Conservation (phyloP, 768 basidiomycete genomes). For the Amanita polypyramis region DNA sequence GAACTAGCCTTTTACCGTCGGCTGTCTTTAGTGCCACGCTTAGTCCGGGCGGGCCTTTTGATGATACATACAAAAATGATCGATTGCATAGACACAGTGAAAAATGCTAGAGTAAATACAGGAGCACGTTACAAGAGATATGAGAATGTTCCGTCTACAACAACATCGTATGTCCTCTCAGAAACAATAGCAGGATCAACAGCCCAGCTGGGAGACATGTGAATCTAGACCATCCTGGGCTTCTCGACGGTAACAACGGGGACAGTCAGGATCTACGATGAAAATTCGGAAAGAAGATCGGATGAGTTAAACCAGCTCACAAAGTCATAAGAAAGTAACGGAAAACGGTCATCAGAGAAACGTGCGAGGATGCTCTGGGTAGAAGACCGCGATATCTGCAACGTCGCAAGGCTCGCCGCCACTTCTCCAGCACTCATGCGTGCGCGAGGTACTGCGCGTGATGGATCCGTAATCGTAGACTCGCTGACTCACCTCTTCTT, state of each 20-base stretch:
- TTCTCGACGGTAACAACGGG: conserved; percentile 3
- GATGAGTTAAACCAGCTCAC: not conserved
- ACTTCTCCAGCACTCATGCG: conserved; percentile 6
- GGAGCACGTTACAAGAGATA: not conserved
- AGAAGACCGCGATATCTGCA: not conserved
- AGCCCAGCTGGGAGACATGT: not conserved
- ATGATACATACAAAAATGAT: too few species aligned
- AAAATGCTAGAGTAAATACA: not conserved
- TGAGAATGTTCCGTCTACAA: not conserved
- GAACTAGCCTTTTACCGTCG: too few species aligned
- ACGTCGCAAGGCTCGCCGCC: conserved; percentile 3
- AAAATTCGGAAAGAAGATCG: not conserved
- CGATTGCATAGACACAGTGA: not conserved
- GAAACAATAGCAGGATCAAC: not conserved
- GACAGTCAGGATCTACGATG: conserved; percentile 1
- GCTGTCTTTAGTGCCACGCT: too few species aligned
- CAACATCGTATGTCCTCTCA: not conserved
- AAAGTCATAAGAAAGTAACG: not conserved
- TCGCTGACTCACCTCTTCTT: conserved; percentile 37
- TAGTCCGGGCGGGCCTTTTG: too few species aligned
- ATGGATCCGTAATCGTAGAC: conserved; percentile 5
- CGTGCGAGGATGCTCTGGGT: conserved; percentile 5
- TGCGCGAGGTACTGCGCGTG: not conserved
- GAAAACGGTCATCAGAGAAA: not conserved
- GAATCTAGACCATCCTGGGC: conserved; percentile 3